Base-by-base conservation (phyloP, 441 rosid genomes). In the Aquilaria agallochum region DNA sequence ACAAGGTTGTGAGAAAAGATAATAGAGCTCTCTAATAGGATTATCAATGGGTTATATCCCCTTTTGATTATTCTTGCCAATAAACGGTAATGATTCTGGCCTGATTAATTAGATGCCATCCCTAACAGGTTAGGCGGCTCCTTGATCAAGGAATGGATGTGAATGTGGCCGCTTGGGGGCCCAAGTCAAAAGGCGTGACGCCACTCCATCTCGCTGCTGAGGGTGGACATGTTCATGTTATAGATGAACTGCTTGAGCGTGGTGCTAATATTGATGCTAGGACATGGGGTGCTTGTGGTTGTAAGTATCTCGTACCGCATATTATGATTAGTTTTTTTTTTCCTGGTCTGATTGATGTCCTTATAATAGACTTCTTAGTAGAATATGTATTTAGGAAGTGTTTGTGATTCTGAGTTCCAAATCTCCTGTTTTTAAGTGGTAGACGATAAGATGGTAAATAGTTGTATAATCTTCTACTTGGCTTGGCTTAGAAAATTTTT, bases 141-240 rank as follows among this genome's bases (percentile, higher is more conserved):
- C 91, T 92, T 27, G 81, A 89, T 61, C 81, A 80, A 65, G 98
- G 96, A 53, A 69, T 85, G 71, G 96, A 87, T 67, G 95, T 83
- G 30, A 92, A 89, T 63, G 90, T 80, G 51, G 69, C 77, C 56
- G 91, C 93, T 13, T 84, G 81, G 91, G 98, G 96, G 44, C 92
- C 91, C 33, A 92, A 89, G 76, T 82, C 91, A 10, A 84, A 85
- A 74, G 96, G 96, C 52, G 79, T 84, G 45, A 92, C 85, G 31
- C 87, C 98, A 30, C 98, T 92, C 63, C 96, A 89, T 80, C 98
- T 92, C 65, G 98, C 96, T 60, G 93, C 98, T 10, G 85, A 89
- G 78, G 95, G 95, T 62, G 98, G 98, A 27, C 90, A 92, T 59
- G 63, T 92, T 31, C 80, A 84, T 69, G 87, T 92, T 31, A 89